Conservation (phyloP, 2,329 filamentous ascomycete species). For the Neofusicoccum sp. region DNA sequence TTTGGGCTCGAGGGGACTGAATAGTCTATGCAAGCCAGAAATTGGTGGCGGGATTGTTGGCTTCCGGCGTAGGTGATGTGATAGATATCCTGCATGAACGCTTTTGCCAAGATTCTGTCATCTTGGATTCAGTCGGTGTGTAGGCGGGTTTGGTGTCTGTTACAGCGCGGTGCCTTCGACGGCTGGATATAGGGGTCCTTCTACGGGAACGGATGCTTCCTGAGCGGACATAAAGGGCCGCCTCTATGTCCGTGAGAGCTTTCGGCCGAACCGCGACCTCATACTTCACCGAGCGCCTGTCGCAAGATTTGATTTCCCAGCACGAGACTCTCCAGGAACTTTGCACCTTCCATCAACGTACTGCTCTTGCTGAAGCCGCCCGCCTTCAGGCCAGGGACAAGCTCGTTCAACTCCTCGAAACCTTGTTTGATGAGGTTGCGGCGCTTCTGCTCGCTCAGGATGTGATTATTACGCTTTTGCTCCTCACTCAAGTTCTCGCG, state of each 20-base stretch:
- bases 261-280: background rate
- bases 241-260: background rate
- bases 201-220: too few relatives aligned
- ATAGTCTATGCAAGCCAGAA: background rate
- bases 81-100: background rate
- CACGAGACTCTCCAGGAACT: slow-evolving; percentile 73
- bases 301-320: slow-evolving; percentile 55
- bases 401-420: slow-evolving; percentile 73
- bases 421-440: slow-evolving; percentile 78
- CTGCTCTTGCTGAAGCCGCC: slow-evolving; percentile 73
- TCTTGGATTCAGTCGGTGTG: background rate
- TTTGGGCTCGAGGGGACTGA: background rate
- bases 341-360: slow-evolving; percentile 70
- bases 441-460: slow-evolving; percentile 82
- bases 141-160: background rate
- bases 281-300: slow-evolving; percentile 14
- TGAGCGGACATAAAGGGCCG: background rate
- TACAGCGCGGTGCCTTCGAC: background rate
- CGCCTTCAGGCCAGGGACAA: slow-evolving; percentile 69
- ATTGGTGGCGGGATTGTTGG: background rate
- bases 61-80: background rate
- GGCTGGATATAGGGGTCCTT: background rate
- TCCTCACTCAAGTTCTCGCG: slow-evolving; percentile 67
- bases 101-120: background rate
- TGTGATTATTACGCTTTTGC: slow-evolving; percentile 83